Evolutionary conservation across 2,329 filamentous ascomycete species (phyloP).

Genomic region (Dactylellina haptotyla): DNA sequence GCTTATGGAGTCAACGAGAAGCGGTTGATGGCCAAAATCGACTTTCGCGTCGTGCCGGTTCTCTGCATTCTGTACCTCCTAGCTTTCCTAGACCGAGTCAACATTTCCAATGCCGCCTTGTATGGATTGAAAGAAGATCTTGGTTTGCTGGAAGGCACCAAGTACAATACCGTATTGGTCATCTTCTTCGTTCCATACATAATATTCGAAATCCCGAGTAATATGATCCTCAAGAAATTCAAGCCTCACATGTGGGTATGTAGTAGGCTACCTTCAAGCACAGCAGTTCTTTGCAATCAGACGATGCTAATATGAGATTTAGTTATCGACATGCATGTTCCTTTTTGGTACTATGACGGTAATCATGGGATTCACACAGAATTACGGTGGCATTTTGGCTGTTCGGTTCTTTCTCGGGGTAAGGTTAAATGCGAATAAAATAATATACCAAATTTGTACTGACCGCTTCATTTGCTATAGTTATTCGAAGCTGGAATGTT

Average conservation of each 20-base stretch:
- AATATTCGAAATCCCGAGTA: constrained; percentile 75
- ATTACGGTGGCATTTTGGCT: constrained; percentile 78
- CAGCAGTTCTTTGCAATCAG: not conserved
- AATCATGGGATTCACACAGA: constrained; percentile 73
- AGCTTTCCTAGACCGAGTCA: constrained; percentile 78
- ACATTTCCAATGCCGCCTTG: constrained; percentile 79
- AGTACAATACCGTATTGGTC: constrained; percentile 80
- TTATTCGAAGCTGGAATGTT: constrained; percentile 76
- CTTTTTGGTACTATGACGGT: constrained; percentile 72
- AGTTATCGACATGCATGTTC: constrained; percentile 80
- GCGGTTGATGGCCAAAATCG: constrained; percentile 75
- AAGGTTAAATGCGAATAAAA: constrained; percentile 49
- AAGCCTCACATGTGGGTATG: constrained; percentile 73
- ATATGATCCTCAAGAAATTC: constrained; percentile 75
- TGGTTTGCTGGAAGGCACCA: constrained; percentile 65
- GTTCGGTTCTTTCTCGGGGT: constrained; percentile 86
- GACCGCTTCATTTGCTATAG: constrained; percentile 6
- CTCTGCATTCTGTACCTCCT: constrained; percentile 77
- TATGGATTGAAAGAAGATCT: constrained; percentile 74
- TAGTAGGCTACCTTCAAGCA: not conserved
- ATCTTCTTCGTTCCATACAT: constrained; percentile 86
- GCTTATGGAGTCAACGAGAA: constrained; percentile 64
- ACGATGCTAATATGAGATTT: not conserved
- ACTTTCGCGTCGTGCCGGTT: constrained; percentile 76
- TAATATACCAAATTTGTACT: not conserved